A percentile compares a stretch with the other conserved stretches of the same genome.
phyloP scores from a whole-genome alignment of 129 eudicot genomes.

The Calendula officinalis region DNA sequence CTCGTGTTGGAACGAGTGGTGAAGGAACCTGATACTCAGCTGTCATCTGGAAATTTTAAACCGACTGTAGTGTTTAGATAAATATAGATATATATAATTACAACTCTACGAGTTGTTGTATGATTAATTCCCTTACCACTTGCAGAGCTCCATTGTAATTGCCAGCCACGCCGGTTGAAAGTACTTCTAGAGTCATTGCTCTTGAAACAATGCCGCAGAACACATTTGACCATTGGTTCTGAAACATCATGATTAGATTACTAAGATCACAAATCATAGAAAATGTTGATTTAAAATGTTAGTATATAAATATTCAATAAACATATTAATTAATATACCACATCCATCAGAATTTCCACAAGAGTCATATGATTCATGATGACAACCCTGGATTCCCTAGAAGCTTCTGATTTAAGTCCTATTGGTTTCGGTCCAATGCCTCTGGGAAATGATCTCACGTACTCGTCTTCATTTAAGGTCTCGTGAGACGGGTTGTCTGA shows the following conservation, averaged over 20 bases:
- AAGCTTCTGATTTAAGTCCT: constrained; percentile 84
- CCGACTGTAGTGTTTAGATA: not conserved
- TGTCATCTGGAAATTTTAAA: constrained; percentile 73
- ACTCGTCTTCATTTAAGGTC: constrained; percentile 75
- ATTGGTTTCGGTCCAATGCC: constrained; percentile 80
- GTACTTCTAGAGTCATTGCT: constrained; percentile 84
- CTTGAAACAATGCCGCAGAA: constrained; percentile 86
- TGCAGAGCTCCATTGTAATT: constrained; percentile 95
- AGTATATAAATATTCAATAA: not conserved
- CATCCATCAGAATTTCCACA: constrained; percentile 94
- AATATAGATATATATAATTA: not conserved
- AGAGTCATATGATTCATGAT: constrained; percentile 88
- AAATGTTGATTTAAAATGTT: not conserved
- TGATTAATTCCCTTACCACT: constrained; percentile 59
- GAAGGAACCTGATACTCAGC: constrained; percentile 98
- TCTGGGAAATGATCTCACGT: constrained; percentile 63
- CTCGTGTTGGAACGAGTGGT: constrained; percentile 96
- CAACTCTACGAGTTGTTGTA: not conserved
- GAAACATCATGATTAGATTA: constrained; percentile 16
- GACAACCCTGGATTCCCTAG: constrained; percentile 80
- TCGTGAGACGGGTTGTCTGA: constrained; percentile 45
- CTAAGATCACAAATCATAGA: not conserved
- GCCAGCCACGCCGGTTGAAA: constrained; percentile 94
- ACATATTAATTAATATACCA: too few species aligned
- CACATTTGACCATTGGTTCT: constrained; percentile 92